These are phyloP conservation scores for Pyrus hybrid DNA, from an alignment of 331 rosid genomes.

Conservation along the genomic window DNA sequence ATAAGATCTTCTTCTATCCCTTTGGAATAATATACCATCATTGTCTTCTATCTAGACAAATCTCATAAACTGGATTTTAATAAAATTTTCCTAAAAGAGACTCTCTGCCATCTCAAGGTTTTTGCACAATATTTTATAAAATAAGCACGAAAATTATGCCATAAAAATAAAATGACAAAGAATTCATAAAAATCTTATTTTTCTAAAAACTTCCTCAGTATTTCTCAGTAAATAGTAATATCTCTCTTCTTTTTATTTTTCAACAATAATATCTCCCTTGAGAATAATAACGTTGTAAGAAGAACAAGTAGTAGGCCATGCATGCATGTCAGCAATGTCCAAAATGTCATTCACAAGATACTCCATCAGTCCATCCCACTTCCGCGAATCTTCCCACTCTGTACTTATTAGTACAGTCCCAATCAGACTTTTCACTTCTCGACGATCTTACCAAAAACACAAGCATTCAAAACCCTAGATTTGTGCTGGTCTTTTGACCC, in stretches of 20 bases:
- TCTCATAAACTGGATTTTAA: background rate
- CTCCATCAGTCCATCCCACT: background rate
- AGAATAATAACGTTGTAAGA: background rate
- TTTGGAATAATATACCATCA: too few relatives aligned
- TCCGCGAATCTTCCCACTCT: slow-evolving; percentile 26
- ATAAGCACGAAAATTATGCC: too few relatives aligned
- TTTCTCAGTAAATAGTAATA: too few relatives aligned
- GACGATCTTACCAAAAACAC: background rate
- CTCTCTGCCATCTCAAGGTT: fast-evolving
- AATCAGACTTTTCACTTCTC: too few relatives aligned
- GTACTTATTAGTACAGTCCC: background rate
- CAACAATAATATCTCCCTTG: too few relatives aligned
- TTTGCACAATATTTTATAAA: too few relatives aligned
- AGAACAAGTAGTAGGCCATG: background rate
- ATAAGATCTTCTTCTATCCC: background rate
- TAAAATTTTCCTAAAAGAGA: too few relatives aligned
- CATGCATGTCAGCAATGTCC: too few relatives aligned
- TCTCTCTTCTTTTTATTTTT: too few relatives aligned
- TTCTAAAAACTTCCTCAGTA: fast-evolving
- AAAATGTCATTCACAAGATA: background rate
- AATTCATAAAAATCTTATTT: too few relatives aligned
- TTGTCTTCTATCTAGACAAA: background rate
- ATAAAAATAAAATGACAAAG: fast-evolving
- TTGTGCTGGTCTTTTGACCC: background rate
- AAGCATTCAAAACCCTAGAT: background rate